Base-by-base conservation (phyloP, 768 basidiomycete species). In the Lentinula detonsa region DNA sequence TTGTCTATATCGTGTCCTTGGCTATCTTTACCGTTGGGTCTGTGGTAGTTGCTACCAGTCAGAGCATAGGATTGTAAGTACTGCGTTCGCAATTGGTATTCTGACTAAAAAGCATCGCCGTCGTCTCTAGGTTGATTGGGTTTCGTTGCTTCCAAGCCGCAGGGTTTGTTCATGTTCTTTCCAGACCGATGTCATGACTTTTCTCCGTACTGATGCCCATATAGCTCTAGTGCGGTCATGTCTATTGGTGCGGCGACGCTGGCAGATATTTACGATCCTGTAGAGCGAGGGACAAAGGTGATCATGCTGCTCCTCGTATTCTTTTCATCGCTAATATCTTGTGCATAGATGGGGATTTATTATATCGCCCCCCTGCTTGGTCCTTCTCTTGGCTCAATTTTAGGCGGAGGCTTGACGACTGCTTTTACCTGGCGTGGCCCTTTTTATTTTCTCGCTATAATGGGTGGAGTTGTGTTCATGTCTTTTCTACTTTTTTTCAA, bases 341-440 rank as follows among this genome's bases (percentile, higher is more conserved):
- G 21, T 23, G 18, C 58, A 8, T 39, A 80, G 79, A 87, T 93
- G 82, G 92, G 92, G 1, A 75, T 91, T 7, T 93, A 86, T 72
- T 93, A 89, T 65, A 85, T 85, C 11, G 86, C 91, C 16, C 91
- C 91, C 0, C 80, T 93, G 18, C 81, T 94, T 18, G 91, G 91
- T 2, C 85, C 85, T 1, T 81, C 81, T n/a, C 65, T 90, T 3
- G 90, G 88, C 0, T 88, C 90, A 5, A 79, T 92, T 18, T 65
- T 91, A 49, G 91, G 91, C 2, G 90, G 91, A 0, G 78, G 73
- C 4, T 72, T 92, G 3, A 86, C 90, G 0, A 77, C 85, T 57
- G 80, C 76, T 0, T 86, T 87, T 70, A 80, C 77, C 56, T 96
- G 95, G 94, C 81, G 90, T 40, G 84, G 87, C 7, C 83, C 85